phyloP scores from a whole-genome alignment of 345 rosid genomes.

The Raphanus sativus region DNA sequence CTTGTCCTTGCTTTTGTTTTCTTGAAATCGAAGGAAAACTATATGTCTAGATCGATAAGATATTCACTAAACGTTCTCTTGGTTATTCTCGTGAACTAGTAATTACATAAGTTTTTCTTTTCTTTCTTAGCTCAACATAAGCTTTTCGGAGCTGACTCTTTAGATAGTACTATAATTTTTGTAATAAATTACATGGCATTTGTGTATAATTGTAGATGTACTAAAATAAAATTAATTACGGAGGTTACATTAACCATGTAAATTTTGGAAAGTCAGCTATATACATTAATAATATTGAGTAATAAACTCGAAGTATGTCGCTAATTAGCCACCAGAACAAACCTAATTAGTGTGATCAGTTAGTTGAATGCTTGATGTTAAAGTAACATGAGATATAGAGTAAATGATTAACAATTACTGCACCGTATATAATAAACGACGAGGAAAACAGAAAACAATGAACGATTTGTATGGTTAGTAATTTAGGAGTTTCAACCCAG shows the following conservation, averaged over 20 bases:
- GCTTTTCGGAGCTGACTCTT: background rate
- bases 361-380: conserved; percentile 16
- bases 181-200: background rate
- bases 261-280: background rate
- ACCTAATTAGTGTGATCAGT: background rate
- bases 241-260: conserved; percentile 3
- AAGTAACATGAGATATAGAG: conserved; percentile 17
- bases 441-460: conserved; percentile 1
- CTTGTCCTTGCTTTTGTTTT: background rate
- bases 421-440: conserved; percentile 5
- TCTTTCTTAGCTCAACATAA: background rate
- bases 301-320: background rate
- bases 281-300: background rate
- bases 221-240: background rate
- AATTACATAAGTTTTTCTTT: background rate
- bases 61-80: background rate
- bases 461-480: background rate
- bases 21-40: conserved; percentile 26
- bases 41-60: conserved; percentile 8
- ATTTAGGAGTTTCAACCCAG: too few species aligned
- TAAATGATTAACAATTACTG: background rate
- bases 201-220: background rate
- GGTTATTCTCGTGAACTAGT: background rate
- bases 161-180: background rate
- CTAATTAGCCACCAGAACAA: background rate